Evolutionary conservation across 495 filamentous ascomycete species (phyloP), one percentile per base, ranked within the genome.

Genomic region (Delitschia confertaspora): DNA sequence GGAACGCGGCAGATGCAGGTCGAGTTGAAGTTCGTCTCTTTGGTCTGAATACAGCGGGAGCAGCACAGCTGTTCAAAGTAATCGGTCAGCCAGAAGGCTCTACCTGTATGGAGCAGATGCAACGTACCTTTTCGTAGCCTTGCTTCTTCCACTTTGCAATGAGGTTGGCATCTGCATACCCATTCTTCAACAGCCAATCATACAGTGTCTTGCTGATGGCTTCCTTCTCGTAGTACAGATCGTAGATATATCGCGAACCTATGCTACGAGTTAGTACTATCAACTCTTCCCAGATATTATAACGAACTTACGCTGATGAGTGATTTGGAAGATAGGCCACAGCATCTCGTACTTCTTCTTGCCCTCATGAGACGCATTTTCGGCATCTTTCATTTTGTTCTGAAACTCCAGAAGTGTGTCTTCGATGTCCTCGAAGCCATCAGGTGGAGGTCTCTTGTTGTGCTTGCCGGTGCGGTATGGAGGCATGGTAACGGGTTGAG

Each of bases 71-170:
- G 42, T n/a, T n/a, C n/a, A n/a, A n/a, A n/a, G n/a, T 41, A 11
- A 41, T 35, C 16, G 35, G 23, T 32, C 31, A 33, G 19, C 20
- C 49, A 27, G 10, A 7, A 38, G n/a, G 9, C 18, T 6, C 34
- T 14, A 14, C 4, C 14, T 38, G 10, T 7, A 14, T 20, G 3
- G 27, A 20, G 32, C 17, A 38, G 29, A 22, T 13, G 17, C 11
- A 29, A 61, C 70, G 34, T 65, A 85, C 83, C 78, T 96, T 95
- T 67, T 96, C 91, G 65, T 99, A 99, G 16, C 91, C 93, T 58
- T 89, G 83, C 67, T 96, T 99, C 75, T 99, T 99, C 91, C 91
- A 99, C 67, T 99, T 96, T 11, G 91, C 91, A 58, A 99, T 96
- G 49, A 99, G 68, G 62, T 82, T 88, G 14, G 83, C 76, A 68